Percentiles rank a stretch among this genome's conserved stretches.
Evolutionary conservation across 2,329 filamentous ascomycete genomes (phyloP).

Genomic region (Colletotrichum spaethianum): DNA sequence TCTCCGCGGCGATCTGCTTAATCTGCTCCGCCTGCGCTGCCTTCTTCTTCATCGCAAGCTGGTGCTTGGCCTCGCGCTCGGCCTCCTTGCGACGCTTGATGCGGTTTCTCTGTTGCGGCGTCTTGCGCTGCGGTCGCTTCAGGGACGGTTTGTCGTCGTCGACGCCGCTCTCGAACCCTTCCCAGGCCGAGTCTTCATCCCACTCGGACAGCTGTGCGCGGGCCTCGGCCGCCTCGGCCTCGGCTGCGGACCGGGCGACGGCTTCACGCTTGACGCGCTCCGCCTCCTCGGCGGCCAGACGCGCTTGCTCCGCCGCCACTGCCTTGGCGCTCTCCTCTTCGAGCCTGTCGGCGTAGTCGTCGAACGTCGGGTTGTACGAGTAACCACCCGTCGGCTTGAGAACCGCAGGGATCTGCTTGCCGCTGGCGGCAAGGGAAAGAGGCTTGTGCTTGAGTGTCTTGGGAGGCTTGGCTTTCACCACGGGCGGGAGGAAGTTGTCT

Average conservation of each 20-base stretch:
- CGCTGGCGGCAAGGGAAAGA: constrained; percentile 85
- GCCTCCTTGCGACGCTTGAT: constrained; percentile 90
- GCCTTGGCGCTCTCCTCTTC: constrained; percentile 83
- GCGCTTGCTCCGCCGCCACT: constrained; percentile 82
- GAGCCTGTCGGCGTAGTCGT: constrained; percentile 86
- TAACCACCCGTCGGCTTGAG: constrained; percentile 84
- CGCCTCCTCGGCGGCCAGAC: constrained; percentile 76
- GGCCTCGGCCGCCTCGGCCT: constrained; percentile 81
- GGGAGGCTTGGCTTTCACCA: constrained; percentile 78
- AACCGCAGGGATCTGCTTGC: constrained; percentile 85
- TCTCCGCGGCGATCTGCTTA: constrained; percentile 77
- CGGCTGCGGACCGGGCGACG: constrained; percentile 77
- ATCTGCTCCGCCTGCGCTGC: constrained; percentile 80
- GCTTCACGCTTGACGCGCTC: constrained; percentile 79
- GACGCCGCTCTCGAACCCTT: constrained; percentile 86
- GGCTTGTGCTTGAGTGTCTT: constrained; percentile 82
- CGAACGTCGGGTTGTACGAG: constrained; percentile 93
- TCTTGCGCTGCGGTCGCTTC: constrained; percentile 89
- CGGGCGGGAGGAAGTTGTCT: constrained; percentile 75
- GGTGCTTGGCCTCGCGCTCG: constrained; percentile 82
- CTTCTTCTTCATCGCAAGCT: constrained; percentile 80
- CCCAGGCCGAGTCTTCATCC: constrained; percentile 94
- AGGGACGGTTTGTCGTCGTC: constrained; percentile 67
- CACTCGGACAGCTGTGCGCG: constrained; percentile 77
- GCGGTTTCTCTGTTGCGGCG: constrained; percentile 87